Evolutionary conservation across 1,284 basidiomycete genomes (phyloP), one percentile per base, ranked within the genome.

Genomic region (Austropuccinia psidii): DNA sequence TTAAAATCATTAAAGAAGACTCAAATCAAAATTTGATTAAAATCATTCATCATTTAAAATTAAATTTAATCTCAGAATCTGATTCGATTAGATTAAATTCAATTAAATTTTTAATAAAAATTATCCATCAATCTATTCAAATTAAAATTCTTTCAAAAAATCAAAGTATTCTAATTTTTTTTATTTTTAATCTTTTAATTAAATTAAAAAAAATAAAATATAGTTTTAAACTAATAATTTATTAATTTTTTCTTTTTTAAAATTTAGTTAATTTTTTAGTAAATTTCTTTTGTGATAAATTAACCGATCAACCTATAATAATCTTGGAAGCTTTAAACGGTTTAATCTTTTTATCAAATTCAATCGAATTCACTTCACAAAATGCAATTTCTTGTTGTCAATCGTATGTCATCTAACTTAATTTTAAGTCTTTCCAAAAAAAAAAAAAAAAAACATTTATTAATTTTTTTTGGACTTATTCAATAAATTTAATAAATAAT

Each of bases 241-340:
- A 19, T 19, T 49, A 19, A 17, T 19, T 19, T 49, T 24, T 49
- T 49, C 19, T 19, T 45, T n/a, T 45, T 45, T 45, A 9, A 11
- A n/a, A 45, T 11, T 11, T 45, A 72, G 68, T 72, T 47, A 60
- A 61, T 21, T 47, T 47, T 54, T 47, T 72, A 9, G 31, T 72
- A 41, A 49, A 72, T 49, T 72, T 72, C 47, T 72, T 72, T 37
- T 24, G 50, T 5, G 45, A 61, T 49, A 72, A 72, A 37, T 35
- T 72, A 35, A 49, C 27, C 47, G 68, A 72, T 62, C 55, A 49
- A 37, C 57, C 68, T 17, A 49, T 49, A 7, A 49, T 72, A 21
- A 21, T 72, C n/a, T 19, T 72, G 35, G 57, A 72, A 61, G 68
- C 68, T 9, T 39, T 72, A 43, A 33, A 55, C 29, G 68, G 33